Percentiles rank a stretch among this genome's conserved stretches.
Evolutionary conservation across 148 eudicot genomes (phyloP).

Genomic region (Rhododendron henanense): DNA sequence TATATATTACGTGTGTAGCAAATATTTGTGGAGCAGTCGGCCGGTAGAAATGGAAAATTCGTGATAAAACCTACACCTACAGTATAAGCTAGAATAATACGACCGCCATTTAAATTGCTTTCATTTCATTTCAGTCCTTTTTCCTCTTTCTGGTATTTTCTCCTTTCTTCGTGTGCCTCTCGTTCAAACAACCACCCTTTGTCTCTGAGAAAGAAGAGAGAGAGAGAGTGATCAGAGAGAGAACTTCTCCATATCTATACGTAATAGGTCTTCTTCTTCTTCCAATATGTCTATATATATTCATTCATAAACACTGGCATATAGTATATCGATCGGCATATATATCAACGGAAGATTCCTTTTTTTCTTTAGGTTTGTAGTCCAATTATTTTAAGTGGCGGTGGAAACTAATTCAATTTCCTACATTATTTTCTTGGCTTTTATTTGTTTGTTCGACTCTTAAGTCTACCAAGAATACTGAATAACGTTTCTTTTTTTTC

Average conservation of each 20-base stretch:
- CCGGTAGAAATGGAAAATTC: neutral
- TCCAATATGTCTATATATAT: neutral
- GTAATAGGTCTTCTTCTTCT: neutral
- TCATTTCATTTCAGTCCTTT: slow-evolving; percentile 7
- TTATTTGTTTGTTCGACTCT: neutral
- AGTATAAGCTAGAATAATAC: neutral
- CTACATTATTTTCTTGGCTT: neutral
- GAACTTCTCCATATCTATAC: neutral
- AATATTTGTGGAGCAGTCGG: too few species aligned
- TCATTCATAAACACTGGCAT: too few species aligned
- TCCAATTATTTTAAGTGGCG: neutral
- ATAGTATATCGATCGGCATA: neutral
- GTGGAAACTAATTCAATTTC: neutral
- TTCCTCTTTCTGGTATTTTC: slow-evolving; percentile 4
- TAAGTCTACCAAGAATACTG: neutral
- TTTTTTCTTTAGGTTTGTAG: neutral
- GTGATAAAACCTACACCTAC: neutral
- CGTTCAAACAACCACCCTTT: neutral
- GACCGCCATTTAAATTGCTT: slow-evolving; percentile 20
- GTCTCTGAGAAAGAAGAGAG: neutral
- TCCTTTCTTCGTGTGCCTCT: slow-evolving; percentile 16
- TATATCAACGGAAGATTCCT: neutral
- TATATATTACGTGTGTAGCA: too few species aligned
- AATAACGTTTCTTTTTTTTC: neutral
- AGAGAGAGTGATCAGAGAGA: neutral